Percentiles rank a stretch among this genome's conserved stretches.
These are phyloP conservation scores for Haplosporangium sp. DNA, from an alignment of 371 early-diverging fungal genomes.

Conservation along the genomic window DNA sequence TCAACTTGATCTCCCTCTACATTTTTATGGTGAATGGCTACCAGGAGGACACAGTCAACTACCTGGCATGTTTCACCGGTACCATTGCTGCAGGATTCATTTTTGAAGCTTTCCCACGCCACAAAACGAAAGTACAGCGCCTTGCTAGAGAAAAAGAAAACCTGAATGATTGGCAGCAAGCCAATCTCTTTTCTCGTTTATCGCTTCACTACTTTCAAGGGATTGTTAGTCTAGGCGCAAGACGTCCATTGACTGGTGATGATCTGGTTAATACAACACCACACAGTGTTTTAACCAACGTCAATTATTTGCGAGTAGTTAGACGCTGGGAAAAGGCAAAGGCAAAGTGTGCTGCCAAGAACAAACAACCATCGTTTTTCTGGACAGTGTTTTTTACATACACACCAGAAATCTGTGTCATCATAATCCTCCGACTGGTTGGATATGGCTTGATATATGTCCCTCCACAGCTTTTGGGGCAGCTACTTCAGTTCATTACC, in stretches of 20 bases:
- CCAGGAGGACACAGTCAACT: background rate
- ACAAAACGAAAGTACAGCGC: slow-evolving; percentile 20
- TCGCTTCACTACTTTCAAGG: slow-evolving; percentile 23
- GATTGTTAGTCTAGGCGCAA: slow-evolving; percentile 23
- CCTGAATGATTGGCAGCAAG: slow-evolving; percentile 28
- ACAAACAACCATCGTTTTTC: slow-evolving; percentile 21
- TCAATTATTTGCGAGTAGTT: slow-evolving; percentile 14
- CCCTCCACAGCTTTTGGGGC: slow-evolving; percentile 30
- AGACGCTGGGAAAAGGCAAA: slow-evolving; percentile 19
- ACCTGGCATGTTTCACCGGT: background rate
- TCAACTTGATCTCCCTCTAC: slow-evolving; percentile 15
- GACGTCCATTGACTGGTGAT: slow-evolving; percentile 16
- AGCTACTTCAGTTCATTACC: slow-evolving; percentile 34
- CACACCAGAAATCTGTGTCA: background rate
- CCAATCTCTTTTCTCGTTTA: slow-evolving; percentile 30
- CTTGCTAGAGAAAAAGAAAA: slow-evolving; percentile 26
- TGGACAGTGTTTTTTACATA: slow-evolving; percentile 27
- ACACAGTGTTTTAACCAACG: slow-evolving; percentile 3
- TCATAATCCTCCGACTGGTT: slow-evolving; percentile 10
- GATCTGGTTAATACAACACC: slow-evolving; percentile 33
- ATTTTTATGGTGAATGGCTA: slow-evolving; percentile 14
- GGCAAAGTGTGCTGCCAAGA: slow-evolving; percentile 1
- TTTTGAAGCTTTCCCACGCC: slow-evolving; percentile 28
- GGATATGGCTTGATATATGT: slow-evolving; percentile 13
- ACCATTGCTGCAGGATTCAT: slow-evolving; percentile 14